A percentile compares a stretch with the other conserved stretches of the same genome.
These are phyloP conservation scores for Talaromyces marneffei DNA, from an alignment of 2,329 filamentous ascomycete genomes.

Conservation along the genomic window DNA sequence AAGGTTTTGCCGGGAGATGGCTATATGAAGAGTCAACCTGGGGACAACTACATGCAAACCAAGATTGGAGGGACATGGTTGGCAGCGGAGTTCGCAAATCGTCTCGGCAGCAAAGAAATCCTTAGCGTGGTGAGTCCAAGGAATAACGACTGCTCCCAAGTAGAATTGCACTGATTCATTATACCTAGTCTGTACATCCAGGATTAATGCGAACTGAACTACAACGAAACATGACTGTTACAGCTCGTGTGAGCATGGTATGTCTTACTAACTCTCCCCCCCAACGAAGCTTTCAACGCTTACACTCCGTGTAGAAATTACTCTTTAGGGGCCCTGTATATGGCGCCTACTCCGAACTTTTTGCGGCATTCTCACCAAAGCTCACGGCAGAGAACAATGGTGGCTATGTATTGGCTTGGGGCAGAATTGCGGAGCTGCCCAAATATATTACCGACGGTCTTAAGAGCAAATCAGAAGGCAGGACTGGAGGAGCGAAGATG, in stretches of 20 bases:
- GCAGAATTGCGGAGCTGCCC: slow-evolving; percentile 28
- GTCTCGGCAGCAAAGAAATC: slow-evolving; percentile 18
- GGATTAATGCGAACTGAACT: slow-evolving; percentile 39
- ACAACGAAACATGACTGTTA: slow-evolving; percentile 22
- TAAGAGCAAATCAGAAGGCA: slow-evolving; percentile 21
- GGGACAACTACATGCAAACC: slow-evolving; percentile 28
- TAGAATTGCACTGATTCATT: slow-evolving; percentile 13
- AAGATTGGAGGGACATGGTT: slow-evolving; percentile 36
- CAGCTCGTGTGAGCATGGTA: slow-evolving; percentile 17
- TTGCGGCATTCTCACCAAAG: slow-evolving; percentile 42
- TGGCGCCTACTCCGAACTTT: slow-evolving; percentile 49
- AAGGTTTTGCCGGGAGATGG: slow-evolving; percentile 13
- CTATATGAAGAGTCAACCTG: slow-evolving; percentile 15
- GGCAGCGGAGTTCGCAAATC: slow-evolving; percentile 26
- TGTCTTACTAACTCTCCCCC: neutral
- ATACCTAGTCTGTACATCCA: slow-evolving; percentile 30
- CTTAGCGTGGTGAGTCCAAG: slow-evolving; percentile 21
- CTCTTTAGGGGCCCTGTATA: slow-evolving; percentile 27
- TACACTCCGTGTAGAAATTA: slow-evolving; percentile 2
- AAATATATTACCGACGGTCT: slow-evolving; percentile 24
- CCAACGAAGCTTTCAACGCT: neutral
- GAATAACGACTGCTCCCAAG: slow-evolving; percentile 11
- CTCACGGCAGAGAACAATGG: slow-evolving; percentile 26
- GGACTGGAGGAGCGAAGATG: slow-evolving; percentile 26
- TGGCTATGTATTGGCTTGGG: slow-evolving; percentile 47